Evolutionary conservation across 768 basidiomycete genomes (phyloP).

Genomic region (Boletus subcaerulescens): DNA sequence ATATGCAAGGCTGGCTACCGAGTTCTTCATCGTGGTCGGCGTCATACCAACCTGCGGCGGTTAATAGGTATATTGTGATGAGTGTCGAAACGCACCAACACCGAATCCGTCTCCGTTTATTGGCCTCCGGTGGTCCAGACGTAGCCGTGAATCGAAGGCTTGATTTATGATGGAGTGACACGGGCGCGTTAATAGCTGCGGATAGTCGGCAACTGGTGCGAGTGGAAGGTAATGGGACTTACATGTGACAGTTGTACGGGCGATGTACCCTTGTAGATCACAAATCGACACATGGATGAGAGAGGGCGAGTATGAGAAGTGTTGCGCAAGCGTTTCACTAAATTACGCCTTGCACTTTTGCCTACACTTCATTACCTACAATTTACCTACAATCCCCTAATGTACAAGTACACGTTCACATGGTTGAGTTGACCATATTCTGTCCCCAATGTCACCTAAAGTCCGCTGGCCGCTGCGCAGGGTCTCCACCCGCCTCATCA

Average conservation of each 20-base stretch:
- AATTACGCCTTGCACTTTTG: constrained; percentile 21
- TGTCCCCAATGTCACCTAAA: constrained; percentile 48
- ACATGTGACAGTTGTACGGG: constrained; percentile 91
- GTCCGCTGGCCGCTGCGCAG: constrained; percentile 70
- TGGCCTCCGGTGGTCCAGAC: constrained; percentile 77
- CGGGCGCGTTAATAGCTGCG: constrained; percentile 84
- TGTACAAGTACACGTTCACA: constrained; percentile 4
- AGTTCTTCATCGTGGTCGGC: constrained; percentile 79
- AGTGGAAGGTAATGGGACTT: constrained; percentile 17
- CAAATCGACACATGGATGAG: constrained; percentile 76
- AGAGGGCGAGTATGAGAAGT: background rate
- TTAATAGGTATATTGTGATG: background rate
- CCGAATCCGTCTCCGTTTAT: constrained; percentile 97
- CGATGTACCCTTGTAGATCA: constrained; percentile 93
- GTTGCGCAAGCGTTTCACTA: constrained; percentile 10
- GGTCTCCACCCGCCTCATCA: constrained; percentile 79
- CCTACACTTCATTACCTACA: background rate
- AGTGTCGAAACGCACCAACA: constrained; percentile 57
- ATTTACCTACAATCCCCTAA: background rate
- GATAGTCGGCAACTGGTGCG: constrained; percentile 1
- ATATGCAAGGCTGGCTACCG: constrained; percentile 88
- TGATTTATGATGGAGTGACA: constrained; percentile 97
- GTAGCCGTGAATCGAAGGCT: constrained; percentile 90
- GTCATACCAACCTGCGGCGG: constrained; percentile 84
- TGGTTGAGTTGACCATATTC: background rate